phyloP scores from a whole-genome alignment of 768 basidiomycete species.

The Naganishia antarctica region DNA sequence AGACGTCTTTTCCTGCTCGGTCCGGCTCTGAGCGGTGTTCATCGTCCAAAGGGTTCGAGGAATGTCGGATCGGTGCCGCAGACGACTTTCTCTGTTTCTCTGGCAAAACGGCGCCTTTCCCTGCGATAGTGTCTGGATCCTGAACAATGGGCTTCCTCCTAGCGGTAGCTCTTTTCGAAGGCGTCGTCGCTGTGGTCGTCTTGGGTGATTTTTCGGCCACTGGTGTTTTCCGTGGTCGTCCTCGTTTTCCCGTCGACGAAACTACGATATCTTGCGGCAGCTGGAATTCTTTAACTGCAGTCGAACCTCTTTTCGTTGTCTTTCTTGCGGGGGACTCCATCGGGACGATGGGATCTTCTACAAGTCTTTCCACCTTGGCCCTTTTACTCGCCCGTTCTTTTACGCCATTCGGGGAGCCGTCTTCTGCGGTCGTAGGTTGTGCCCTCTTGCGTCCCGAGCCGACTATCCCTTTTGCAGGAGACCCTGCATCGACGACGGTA shows the following conservation, averaged over 20 bases:
- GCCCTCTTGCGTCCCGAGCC: background rate
- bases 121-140: too few relatives aligned
- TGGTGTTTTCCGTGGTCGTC: background rate
- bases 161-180: background rate
- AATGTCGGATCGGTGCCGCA: background rate
- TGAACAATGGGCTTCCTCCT: background rate
- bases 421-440: background rate
- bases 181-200: too few relatives aligned
- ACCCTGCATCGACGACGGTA: background rate
- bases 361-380: background rate
- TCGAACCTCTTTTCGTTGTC: background rate
- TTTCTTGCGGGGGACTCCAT: too few relatives aligned
- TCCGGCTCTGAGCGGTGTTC: background rate
- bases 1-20: too few relatives aligned
- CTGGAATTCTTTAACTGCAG: background rate
- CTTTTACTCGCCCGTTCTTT: background rate
- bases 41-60: slow-evolving; percentile 15
- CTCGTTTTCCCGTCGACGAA: background rate
- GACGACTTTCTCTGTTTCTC: background rate
- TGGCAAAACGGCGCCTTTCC: too few relatives aligned
- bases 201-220: background rate
- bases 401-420: background rate
- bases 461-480: too few relatives aligned
- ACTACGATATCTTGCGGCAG: background rate
- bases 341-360: background rate